phyloP scores from a whole-genome alignment of 2,329 filamentous ascomycete genomes.

The Phoma sp. region DNA sequence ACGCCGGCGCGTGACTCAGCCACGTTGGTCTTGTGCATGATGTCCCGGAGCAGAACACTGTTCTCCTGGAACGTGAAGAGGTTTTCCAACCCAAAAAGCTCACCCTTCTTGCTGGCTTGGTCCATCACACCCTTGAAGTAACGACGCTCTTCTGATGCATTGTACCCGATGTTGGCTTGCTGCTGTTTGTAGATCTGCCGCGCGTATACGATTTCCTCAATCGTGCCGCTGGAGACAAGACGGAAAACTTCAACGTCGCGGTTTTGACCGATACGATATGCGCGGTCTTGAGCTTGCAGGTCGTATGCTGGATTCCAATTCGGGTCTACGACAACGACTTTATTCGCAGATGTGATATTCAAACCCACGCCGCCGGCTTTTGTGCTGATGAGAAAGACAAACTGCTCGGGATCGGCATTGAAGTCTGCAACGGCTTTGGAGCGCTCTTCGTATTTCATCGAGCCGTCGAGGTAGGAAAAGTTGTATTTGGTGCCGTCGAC shows the following conservation, averaged over 20 bases:
- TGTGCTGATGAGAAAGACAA: conserved; percentile 95
- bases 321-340: conserved; percentile 95
- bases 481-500: conserved; percentile 80
- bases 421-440: conserved; percentile 85
- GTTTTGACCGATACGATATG: conserved; percentile 92
- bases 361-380: conserved; percentile 91
- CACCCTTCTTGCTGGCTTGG: conserved; percentile 79
- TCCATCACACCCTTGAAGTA: conserved; percentile 97
- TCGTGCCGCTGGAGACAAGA: conserved; percentile 86
- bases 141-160: conserved; percentile 85
- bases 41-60: conserved; percentile 84
- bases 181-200: conserved; percentile 99
- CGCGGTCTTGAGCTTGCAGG: conserved; percentile 92
- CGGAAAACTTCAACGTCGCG: conserved; percentile 96
- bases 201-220: conserved; percentile 97
- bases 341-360: conserved; percentile 97
- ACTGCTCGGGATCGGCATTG: conserved; percentile 84
- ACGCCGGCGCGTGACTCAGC: conserved; percentile 90
- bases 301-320: conserved; percentile 98
- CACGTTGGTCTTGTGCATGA: conserved; percentile 98
- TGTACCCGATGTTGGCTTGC: conserved; percentile 97
- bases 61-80: conserved; percentile 82
- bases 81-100: conserved; percentile 90
- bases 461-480: conserved; percentile 88
- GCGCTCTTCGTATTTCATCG: conserved; percentile 81